Conservation (phyloP, 495 filamentous ascomycete species). For the Aspergillus baeticus region DNA sequence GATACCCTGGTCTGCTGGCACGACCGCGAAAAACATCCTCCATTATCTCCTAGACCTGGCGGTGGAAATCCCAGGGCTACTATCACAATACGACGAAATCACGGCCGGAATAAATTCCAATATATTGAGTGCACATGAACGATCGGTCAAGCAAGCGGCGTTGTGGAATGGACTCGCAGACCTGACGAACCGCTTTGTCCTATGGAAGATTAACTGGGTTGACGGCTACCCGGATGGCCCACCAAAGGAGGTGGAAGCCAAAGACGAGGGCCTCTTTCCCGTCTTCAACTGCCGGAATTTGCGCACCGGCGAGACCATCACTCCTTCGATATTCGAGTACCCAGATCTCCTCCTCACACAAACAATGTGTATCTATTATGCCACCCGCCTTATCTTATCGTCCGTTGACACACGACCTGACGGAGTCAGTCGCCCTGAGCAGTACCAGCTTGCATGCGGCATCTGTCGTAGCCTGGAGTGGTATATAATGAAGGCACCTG, state of each 20-base stretch:
- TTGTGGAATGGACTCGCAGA: slow-evolving; percentile 40
- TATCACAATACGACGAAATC: slow-evolving; percentile 35
- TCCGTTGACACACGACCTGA: slow-evolving; percentile 38
- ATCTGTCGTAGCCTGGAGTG: slow-evolving; percentile 44
- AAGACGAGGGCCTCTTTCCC: slow-evolving; percentile 31
- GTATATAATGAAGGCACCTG: slow-evolving; percentile 40
- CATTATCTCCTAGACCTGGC: slow-evolving; percentile 43
- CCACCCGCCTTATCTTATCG: slow-evolving; percentile 37
- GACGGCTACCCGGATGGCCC: slow-evolving; percentile 36
- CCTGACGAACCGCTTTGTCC: slow-evolving; percentile 30
- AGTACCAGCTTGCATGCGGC: slow-evolving; percentile 40
- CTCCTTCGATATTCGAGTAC: slow-evolving; percentile 37
- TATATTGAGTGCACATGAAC: slow-evolving; percentile 33
- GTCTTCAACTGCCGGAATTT: slow-evolving; percentile 40
- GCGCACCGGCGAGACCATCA: slow-evolving; percentile 37
- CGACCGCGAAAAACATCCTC: slow-evolving; percentile 41
- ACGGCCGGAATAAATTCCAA: slow-evolving; percentile 19
- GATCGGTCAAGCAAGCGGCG: slow-evolving; percentile 34
- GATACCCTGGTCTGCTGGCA: slow-evolving; percentile 42
- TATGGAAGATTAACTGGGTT: slow-evolving; percentile 39
- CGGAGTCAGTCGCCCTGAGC: slow-evolving; percentile 32
- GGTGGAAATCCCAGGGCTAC: slow-evolving; percentile 35
- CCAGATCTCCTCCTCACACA: slow-evolving; percentile 43
- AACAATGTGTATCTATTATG: slow-evolving; percentile 44
- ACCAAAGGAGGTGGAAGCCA: slow-evolving; percentile 28